Evolutionary conservation across 306 rosid genomes (phyloP).

Genomic region (Betula pendula): DNA sequence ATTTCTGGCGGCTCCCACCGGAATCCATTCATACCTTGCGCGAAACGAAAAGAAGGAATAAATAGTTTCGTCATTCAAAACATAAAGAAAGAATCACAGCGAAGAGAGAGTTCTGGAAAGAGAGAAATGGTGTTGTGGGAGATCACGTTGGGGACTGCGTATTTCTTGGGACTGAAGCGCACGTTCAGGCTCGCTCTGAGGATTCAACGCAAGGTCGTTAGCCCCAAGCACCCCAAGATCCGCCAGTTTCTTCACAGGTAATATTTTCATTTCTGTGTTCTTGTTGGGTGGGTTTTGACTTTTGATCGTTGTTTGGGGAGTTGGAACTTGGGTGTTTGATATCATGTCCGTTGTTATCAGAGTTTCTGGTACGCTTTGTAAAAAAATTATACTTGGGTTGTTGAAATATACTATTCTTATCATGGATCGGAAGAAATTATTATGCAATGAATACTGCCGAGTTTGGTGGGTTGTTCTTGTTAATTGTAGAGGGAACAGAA

Average conservation of each 20-base stretch:
- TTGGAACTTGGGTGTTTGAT: background rate
- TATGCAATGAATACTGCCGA: background rate
- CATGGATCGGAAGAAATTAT: background rate
- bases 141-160: conserved; percentile 88
- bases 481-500: background rate
- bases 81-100: background rate
- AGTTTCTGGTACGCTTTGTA: too few species aligned
- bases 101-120: background rate
- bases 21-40: conserved; percentile 38
- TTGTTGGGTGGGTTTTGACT: too few species aligned
- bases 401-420: background rate
- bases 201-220: conserved; percentile 71
- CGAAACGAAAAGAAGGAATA: conserved; percentile 31
- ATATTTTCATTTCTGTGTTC: background rate
- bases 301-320: too few species aligned
- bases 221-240: conserved; percentile 58
- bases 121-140: conserved; percentile 91
- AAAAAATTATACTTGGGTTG: too few species aligned
- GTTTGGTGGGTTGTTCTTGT: background rate
- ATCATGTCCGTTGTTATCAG: background rate
- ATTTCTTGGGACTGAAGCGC: conserved; percentile 84
- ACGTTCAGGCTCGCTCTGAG: conserved; percentile 70
- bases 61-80: background rate
- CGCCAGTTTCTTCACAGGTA: conserved; percentile 77
- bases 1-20: conserved; percentile 32